Evolutionary conservation across 1,139 yeast genomes (phyloP), one percentile per base, ranked within the genome.

Genomic region (Magnusiomyces paraingens): DNA sequence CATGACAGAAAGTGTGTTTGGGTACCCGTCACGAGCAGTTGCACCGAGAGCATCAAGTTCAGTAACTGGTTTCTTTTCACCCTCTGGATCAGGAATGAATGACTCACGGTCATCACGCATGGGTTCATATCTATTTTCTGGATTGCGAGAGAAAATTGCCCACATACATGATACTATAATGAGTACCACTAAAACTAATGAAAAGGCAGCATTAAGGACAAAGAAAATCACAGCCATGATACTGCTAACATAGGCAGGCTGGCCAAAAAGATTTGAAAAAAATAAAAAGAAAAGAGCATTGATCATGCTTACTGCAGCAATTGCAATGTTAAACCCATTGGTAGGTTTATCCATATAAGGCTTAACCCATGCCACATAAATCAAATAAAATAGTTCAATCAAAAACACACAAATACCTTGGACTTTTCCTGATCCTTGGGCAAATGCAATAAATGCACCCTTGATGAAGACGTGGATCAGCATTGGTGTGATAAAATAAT

Each of bases 271-370:
- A 64, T 85, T 82, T 29, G 96, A 87, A 73, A 90, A 93, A 73
- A 93, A 90, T 74, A 90, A 73, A 70, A 88, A 91, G 73, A 93
- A 86, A 52, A 93, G 71, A 0, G 96, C 83, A 69, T 91, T 91
- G 65, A 91, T 73, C 54, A 90, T 79, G 65, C 84, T 86, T 63
- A 93, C 83, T 46, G 87, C 79, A 38, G 87, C 81, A 64, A 93
- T 89, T 51, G 87, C 80, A 63, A 93, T 91, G 71, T 91, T 93
- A 78, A 91, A 87, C 32, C 83, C 84, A 66, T 94, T 93, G 26
- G 98, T 91, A 71, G 95, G 80, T 71, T 86, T 90, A 73, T 93
- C 98, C 93, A 94, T 83, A 68, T 81, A 93, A 3, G 99, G 99
- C 69, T 93, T 82, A 58, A 79, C 73, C 77, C 81, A 78, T 64